Conservation (phyloP, 805 yeast species). For the Blastobotrys americana region DNA sequence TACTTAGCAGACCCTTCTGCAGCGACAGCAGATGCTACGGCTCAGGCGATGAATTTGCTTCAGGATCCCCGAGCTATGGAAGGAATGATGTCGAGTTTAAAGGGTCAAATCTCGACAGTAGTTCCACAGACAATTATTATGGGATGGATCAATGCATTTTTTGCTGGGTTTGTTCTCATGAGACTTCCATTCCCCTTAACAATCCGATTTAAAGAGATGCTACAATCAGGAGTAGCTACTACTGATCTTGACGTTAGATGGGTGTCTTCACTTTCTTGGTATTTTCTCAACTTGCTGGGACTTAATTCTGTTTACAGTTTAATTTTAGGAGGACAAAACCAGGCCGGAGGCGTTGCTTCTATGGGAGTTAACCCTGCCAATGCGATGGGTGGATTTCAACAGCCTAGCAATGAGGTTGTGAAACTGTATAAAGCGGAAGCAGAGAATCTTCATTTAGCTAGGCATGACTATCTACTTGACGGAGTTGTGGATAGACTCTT, state of each 20-base stretch:
- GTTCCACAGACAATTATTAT: slow-evolving; percentile 89
- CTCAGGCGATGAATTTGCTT: slow-evolving; percentile 44
- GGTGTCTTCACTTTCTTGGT: slow-evolving; percentile 94
- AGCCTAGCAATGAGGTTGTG: slow-evolving; percentile 42
- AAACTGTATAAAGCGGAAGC: slow-evolving; percentile 63
- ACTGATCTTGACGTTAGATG: slow-evolving; percentile 82
- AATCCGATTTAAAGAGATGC: slow-evolving; percentile 80
- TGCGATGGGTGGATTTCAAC: slow-evolving; percentile 51
- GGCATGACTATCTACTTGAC: slow-evolving; percentile 49
- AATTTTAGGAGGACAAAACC: slow-evolving; percentile 43
- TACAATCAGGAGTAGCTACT: slow-evolving; percentile 81
- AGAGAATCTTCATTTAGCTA: slow-evolving; percentile 60
- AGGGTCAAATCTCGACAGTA: slow-evolving; percentile 73
- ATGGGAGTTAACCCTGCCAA: slow-evolving; percentile 19
- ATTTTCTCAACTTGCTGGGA: slow-evolving; percentile 81
- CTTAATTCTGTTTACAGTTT: slow-evolving; percentile 71
- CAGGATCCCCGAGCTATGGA: slow-evolving; percentile 67
- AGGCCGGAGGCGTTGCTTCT: slow-evolving; percentile 26
- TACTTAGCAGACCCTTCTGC: slow-evolving; percentile 47
- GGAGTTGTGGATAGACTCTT: slow-evolving; percentile 53
- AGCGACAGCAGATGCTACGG: slow-evolving; percentile 32
- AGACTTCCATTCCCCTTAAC: slow-evolving; percentile 89
- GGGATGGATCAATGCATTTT: slow-evolving; percentile 94
- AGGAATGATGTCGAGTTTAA: slow-evolving; percentile 66
- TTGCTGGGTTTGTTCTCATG: slow-evolving; percentile 84